Evolutionary conservation across 2,329 filamentous ascomycete species (phyloP), one percentile per base, ranked within the genome.

Genomic region (Sporothrix phasma): DNA sequence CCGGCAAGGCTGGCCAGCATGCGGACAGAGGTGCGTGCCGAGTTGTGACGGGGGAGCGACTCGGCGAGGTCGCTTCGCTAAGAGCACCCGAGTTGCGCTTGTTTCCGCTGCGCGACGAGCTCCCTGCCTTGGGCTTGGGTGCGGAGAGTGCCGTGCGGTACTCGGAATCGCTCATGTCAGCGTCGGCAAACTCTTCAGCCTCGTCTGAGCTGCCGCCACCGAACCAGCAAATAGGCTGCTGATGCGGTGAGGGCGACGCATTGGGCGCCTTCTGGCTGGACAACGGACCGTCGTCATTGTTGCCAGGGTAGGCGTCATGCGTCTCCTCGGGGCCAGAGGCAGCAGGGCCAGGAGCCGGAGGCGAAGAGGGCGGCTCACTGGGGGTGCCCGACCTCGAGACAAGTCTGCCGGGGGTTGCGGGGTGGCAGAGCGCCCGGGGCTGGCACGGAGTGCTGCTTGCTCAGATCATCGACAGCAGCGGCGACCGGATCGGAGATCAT

Each of bases 151-250:
- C 84, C 5, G 86, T 89, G 65, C 82, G 79, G 73, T 82, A 89
- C 69, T 90, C 88, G 1, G 82, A 81, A 69, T 90, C 88, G 69
- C 84, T 88, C 66, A 83, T 67, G 58, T 88, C 85, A 3, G 74
- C 77, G 65, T 87, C 84, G 34, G 74, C 78, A 73, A 86, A 86
- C 31, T 88, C 84, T 46, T 87, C 84, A 2, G 72, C 78, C 63
- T 89, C 87, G 51, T 86, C 86, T 7, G 87, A 87, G 70, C 85
- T 90, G 51, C 79, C 80, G 13, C 84, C 84, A 54, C 93, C 89
- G 69, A 95, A 94, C 90, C 90, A 37, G 90, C 89, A 74, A 94
- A 94, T n/a, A 95, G 78, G 72, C 89, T 94, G 74, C 89, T 93
- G 58, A 90, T 87, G 63, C 90, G 82, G 71, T 89, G 86, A 0